Conservation (phyloP, 768 basidiomycete genomes). For the Serendipita sp. region DNA sequence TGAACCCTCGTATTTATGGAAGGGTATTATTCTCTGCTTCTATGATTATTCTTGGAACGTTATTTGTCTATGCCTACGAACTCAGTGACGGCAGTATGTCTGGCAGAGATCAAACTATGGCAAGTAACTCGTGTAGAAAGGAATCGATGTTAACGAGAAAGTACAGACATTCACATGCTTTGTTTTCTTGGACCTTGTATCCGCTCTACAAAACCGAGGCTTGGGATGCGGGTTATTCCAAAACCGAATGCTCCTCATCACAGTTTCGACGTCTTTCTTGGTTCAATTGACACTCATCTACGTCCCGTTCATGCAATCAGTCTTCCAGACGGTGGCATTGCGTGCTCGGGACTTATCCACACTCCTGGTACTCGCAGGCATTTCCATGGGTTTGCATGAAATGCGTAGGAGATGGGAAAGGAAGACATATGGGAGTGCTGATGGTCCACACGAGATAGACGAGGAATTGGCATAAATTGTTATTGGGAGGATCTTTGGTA, state of each 20-base stretch:
- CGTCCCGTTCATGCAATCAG: slow-evolving; percentile 72
- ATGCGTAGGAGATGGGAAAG: slow-evolving; percentile 64
- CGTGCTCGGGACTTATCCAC: slow-evolving; percentile 48
- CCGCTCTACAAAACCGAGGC: slow-evolving; percentile 87
- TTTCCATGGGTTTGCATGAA: slow-evolving; percentile 62
- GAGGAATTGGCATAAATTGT: background rate
- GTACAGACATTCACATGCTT: slow-evolving; percentile 90
- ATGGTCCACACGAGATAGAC: background rate
- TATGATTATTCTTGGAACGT: slow-evolving; percentile 76
- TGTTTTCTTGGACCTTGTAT: slow-evolving; percentile 92
- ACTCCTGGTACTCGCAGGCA: slow-evolving; percentile 48
- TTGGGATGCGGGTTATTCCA: slow-evolving; percentile 67
- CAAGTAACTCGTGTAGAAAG: slow-evolving; percentile 22
- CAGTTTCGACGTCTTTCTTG: slow-evolving; percentile 72
- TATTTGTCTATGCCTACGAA: slow-evolving; percentile 75
- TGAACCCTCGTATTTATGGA: slow-evolving; percentile 52
- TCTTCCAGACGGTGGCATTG: slow-evolving; percentile 89
- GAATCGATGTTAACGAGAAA: background rate
- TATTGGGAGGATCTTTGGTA: background rate
- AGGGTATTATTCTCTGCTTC: slow-evolving; percentile 87
- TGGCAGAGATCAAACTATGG: slow-evolving; percentile 90
- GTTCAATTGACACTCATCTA: slow-evolving; percentile 79
- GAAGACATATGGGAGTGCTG: slow-evolving; percentile 18
- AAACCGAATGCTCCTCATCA: slow-evolving; percentile 81
- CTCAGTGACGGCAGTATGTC: slow-evolving; percentile 72